Evolutionary conservation across 1,139 yeast genomes (phyloP).

Genomic region (Meyerozyma sp.): DNA sequence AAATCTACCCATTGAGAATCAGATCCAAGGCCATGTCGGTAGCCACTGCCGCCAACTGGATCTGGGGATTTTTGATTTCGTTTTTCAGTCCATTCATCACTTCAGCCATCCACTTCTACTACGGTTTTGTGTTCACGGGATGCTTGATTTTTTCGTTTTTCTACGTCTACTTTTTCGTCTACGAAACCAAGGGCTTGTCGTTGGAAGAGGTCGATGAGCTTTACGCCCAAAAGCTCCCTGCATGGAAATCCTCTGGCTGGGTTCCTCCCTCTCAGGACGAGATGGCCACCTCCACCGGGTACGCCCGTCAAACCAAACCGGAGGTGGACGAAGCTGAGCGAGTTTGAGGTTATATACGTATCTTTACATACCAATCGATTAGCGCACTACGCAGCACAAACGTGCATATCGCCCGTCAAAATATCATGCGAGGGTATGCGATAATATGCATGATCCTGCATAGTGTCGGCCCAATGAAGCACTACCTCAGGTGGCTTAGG

Average conservation of each 20-base stretch:
- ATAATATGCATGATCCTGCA: no score
- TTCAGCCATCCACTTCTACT: slow-evolving; percentile 37
- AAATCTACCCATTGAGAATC: slow-evolving; percentile 72
- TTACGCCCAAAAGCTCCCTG: slow-evolving; percentile 39
- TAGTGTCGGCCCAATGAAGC: no score
- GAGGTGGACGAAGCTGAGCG: background rate
- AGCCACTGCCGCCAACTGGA: slow-evolving; percentile 74
- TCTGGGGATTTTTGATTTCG: slow-evolving; percentile 73
- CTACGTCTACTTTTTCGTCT: slow-evolving; percentile 62
- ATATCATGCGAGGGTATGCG: background rate
- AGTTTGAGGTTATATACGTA: background rate
- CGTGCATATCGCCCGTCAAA: background rate
- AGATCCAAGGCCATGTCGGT: slow-evolving; percentile 78
- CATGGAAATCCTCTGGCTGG: slow-evolving; percentile 46
- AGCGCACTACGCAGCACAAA: background rate
- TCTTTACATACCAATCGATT: no score
- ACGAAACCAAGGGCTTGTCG: slow-evolving; percentile 70
- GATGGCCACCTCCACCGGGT: slow-evolving; percentile 16
- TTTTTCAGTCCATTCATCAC: slow-evolving; percentile 72
- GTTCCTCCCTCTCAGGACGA: slow-evolving; percentile 34
- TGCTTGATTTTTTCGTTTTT: slow-evolving; percentile 55
- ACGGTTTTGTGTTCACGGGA: slow-evolving; percentile 74
- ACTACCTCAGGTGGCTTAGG: no score
- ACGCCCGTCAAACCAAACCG: slow-evolving; percentile 1
- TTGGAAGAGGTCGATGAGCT: slow-evolving; percentile 72